A percentile compares a stretch with the other conserved stretches of the same genome.
phyloP scores from a whole-genome alignment of 495 filamentous ascomycete genomes.

The Annulohypoxylon maeteangense region DNA sequence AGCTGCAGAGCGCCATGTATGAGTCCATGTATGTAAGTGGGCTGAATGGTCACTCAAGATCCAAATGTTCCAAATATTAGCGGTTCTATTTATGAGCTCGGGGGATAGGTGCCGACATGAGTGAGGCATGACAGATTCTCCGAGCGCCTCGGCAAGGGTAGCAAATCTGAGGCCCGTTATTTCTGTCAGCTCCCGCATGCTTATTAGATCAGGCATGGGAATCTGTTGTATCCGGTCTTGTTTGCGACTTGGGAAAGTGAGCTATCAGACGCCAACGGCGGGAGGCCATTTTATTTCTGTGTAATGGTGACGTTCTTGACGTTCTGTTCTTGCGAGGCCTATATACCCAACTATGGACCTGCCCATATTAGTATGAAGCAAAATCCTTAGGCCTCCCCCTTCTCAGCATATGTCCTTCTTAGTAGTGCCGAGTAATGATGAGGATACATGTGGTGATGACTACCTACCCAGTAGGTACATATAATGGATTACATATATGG shows the following conservation, averaged over 20 bases:
- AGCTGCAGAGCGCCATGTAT: conserved; percentile 2
- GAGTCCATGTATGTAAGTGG: conserved; percentile 1
- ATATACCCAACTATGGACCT: neutral
- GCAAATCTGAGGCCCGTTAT: conserved; percentile 2
- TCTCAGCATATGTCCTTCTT: neutral
- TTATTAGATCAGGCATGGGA: conserved; percentile 2
- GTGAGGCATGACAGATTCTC: conserved; percentile 26
- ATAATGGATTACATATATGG: neutral
- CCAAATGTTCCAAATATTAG: neutral
- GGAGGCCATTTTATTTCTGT: neutral
- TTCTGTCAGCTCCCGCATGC: neutral
- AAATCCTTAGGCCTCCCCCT: neutral
- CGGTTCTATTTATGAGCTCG: conserved; percentile 8
- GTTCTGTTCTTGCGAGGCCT: conserved; percentile 1
- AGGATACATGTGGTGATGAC: neutral
- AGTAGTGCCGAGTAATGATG: neutral
- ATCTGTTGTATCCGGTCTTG: neutral
- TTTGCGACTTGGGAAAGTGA: neutral
- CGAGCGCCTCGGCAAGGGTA: conserved; percentile 18
- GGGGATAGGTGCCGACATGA: conserved; percentile 16
- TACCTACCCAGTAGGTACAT: neutral
- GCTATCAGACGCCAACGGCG: conserved; percentile 9
- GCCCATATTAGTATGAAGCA: neutral
- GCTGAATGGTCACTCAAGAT: neutral
- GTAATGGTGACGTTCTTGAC: conserved; percentile 35